phyloP scores from a whole-genome alignment of 177 flowering plant species.

The Vitis hybrid region DNA sequence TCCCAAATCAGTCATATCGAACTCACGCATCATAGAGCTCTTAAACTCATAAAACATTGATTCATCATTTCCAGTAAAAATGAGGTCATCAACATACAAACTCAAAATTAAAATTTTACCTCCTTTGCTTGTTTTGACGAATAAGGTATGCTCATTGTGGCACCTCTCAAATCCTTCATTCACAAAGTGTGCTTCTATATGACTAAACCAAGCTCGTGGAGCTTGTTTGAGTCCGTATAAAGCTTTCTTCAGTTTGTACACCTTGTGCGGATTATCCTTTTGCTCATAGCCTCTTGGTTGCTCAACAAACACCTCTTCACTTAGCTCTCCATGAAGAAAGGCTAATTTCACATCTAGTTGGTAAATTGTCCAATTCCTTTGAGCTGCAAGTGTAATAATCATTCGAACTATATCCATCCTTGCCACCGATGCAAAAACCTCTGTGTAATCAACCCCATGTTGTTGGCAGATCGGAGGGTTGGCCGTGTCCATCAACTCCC shows the following conservation, averaged over 20 bases:
- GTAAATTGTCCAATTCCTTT: too few relatives aligned
- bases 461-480: too few relatives aligned
- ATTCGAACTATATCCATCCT: too few relatives aligned
- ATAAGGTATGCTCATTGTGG: not conserved
- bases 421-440: too few relatives aligned
- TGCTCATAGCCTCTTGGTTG: not conserved
- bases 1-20: too few relatives aligned
- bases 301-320: too few relatives aligned
- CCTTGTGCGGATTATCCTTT: not conserved
- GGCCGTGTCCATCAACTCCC: too few relatives aligned
- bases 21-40: not conserved
- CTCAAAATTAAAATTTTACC: not conserved
- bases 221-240: too few relatives aligned
- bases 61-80: not conserved
- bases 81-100: not conserved
- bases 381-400: too few relatives aligned
- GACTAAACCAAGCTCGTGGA: not conserved
- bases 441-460: too few relatives aligned
- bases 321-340: too few relatives aligned
- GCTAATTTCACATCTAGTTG: too few relatives aligned
- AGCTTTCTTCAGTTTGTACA: not conserved
- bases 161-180: not conserved
- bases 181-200: not conserved
- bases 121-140: not conserved
- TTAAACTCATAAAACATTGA: not conserved